Evolutionary conservation across 2,329 filamentous ascomycete genomes (phyloP).

Genomic region (Capronia americana): DNA sequence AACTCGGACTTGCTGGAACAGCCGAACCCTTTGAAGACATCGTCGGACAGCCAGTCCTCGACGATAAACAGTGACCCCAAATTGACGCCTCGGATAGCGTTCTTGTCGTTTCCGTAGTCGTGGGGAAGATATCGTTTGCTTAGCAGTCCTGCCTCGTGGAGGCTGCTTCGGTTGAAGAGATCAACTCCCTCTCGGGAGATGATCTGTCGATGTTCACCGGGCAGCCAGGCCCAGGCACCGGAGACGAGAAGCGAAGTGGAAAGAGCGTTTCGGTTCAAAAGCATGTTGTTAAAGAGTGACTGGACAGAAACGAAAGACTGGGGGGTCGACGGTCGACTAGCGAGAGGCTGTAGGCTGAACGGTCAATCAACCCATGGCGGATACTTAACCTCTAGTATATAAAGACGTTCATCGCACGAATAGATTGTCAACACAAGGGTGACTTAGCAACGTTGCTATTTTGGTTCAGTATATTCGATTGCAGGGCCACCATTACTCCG

Average conservation of each 20-base stretch:
- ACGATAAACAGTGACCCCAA: conserved; percentile 60
- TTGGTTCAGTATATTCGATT: not conserved
- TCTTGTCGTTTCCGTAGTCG: conserved; percentile 39
- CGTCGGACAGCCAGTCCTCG: conserved; percentile 61
- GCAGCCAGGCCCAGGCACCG: conserved; percentile 40
- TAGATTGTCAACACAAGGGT: not conserved
- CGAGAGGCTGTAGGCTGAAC: not conserved
- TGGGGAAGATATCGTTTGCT: conserved; percentile 24
- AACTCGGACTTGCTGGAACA: conserved; percentile 53
- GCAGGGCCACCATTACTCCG: not conserved
- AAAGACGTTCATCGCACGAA: not conserved
- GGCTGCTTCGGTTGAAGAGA: conserved; percentile 38
- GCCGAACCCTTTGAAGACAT: conserved; percentile 57
- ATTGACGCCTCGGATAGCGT: conserved; percentile 62
- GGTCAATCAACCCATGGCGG: not conserved
- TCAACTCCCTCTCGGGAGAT: conserved; percentile 39
- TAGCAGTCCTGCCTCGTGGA: conserved; percentile 26
- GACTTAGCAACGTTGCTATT: conserved; percentile 9
- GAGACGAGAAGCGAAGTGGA: conserved; percentile 15
- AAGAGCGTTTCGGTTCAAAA: conserved; percentile 1
- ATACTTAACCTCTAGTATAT: conserved; percentile 1
- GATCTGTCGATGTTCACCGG: conserved; percentile 41
- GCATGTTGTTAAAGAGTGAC: conserved; percentile 12
- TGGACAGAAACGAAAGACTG: conserved; percentile 6
- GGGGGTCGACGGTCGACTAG: not conserved